Base-by-base conservation (phyloP, 306 rosid genomes). In the Senna tora region DNA sequence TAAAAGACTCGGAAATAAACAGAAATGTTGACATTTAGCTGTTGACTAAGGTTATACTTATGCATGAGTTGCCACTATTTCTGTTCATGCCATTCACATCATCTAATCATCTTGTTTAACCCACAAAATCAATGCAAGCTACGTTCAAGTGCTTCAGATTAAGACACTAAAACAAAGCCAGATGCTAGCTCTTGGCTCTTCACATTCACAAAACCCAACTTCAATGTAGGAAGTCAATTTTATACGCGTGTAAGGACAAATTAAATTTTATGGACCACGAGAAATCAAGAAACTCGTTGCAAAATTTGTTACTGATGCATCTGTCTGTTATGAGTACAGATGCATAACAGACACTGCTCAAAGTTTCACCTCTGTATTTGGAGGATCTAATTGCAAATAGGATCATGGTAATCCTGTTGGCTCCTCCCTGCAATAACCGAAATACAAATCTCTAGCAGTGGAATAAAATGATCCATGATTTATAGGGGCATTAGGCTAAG, bases 371-470 rank as follows among this genome's bases (percentile, higher is more conserved):
- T n/a, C n/a, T n/a, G n/a, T n/a, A n/a, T n/a, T n/a, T n/a, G n/a
- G n/a, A n/a, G n/a, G n/a, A n/a, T n/a, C n/a, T n/a, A n/a, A n/a
- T n/a, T n/a, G n/a, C n/a, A n/a, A n/a, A n/a, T n/a, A n/a, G n/a
- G n/a, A n/a, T n/a, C n/a, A n/a, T n/a, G n/a, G n/a, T n/a, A n/a
- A n/a, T n/a, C n/a, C n/a, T n/a, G n/a, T n/a, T n/a, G n/a, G n/a
- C n/a, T n/a, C n/a, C n/a, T n/a, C n/a, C n/a, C 87, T 84, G 85
- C 80, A 73, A 13, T 34, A 6, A 30, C 54, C 45, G n/a, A n/a
- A n/a, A n/a, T n/a, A 34, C 30, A 49, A 2, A 25, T 56, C 61
- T 32, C 60, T 7, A 42, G 11, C 45, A 20, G 63, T 2, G 55
- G 38, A 61, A 42, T 16, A 9, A 17, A 14, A 60, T 16, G 33